A percentile compares a stretch with the other conserved stretches of the same genome.
These are phyloP conservation scores for Dendrostoma leiphaemia DNA, from an alignment of 2,329 filamentous ascomycete species.

Conservation along the genomic window DNA sequence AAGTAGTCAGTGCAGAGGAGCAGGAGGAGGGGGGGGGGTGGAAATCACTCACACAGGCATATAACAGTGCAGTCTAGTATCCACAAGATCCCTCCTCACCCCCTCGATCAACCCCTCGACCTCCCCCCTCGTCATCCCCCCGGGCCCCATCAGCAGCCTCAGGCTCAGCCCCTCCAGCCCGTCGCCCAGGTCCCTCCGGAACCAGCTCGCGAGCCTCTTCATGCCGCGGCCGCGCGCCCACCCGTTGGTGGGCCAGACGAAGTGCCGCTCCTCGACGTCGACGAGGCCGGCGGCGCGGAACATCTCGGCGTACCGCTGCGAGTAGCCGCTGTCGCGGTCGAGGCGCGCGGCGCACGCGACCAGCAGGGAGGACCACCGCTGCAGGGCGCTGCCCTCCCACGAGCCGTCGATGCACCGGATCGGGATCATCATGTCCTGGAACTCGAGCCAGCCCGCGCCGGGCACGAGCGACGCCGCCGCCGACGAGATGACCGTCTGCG, in stretches of 20 bases:
- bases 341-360: slow-evolving; percentile 26
- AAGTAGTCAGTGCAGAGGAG: too few relatives aligned
- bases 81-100: slow-evolving; percentile 29
- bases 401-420: slow-evolving; percentile 29
- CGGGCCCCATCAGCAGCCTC: slow-evolving; percentile 28
- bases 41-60: background rate
- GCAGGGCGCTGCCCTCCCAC: slow-evolving; percentile 27
- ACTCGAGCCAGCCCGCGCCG: slow-evolving; percentile 37
- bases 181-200: slow-evolving; percentile 27
- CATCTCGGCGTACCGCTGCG: slow-evolving; percentile 27
- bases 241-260: slow-evolving; percentile 31
- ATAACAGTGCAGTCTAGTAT: slow-evolving; percentile 32
- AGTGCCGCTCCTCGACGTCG: slow-evolving; percentile 27
- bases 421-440: slow-evolving; percentile 29
- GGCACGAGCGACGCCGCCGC: slow-evolving; percentile 39
- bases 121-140: slow-evolving; percentile 28
- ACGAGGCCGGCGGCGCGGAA: slow-evolving; percentile 28
- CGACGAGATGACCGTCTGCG: slow-evolving; percentile 44
- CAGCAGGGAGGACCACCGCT: slow-evolving; percentile 30
- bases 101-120: slow-evolving; percentile 29
- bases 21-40: too few relatives aligned
- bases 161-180: slow-evolving; percentile 32
- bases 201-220: slow-evolving; percentile 32
- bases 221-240: slow-evolving; percentile 33
- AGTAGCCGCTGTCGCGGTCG: slow-evolving; percentile 26